Conservation (phyloP, 2,329 filamentous ascomycete species). For the Pyricularia grisea region DNA sequence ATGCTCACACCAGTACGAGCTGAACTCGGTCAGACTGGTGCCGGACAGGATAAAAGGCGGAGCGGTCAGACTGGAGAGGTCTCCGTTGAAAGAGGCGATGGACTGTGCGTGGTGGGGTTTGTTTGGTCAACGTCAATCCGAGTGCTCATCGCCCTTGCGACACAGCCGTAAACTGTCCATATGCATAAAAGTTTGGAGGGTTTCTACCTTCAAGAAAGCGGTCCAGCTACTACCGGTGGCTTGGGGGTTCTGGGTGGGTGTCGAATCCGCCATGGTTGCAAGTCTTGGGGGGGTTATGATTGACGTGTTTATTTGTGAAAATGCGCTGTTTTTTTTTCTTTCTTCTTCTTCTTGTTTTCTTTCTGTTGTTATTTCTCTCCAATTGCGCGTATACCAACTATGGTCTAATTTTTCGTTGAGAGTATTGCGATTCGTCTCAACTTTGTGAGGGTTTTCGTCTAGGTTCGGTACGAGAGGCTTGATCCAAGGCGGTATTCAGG, state of each 20-base stretch:
- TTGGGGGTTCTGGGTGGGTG: conserved; percentile 19
- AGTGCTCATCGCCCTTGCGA: conserved; percentile 5
- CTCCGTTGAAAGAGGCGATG: conserved; percentile 73
- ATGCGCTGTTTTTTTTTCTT: neutral
- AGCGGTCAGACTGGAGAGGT: conserved; percentile 70
- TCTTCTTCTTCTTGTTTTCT: neutral
- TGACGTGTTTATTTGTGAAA: neutral
- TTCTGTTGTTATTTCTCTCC: neutral
- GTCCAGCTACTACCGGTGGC: conserved; percentile 37
- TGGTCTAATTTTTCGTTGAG: neutral
- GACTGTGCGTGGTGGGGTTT: conserved; percentile 33
- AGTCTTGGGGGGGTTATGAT: neutral
- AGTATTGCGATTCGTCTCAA: neutral
- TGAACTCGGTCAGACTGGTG: conserved; percentile 72
- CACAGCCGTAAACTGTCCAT: neutral
- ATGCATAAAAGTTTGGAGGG: neutral
- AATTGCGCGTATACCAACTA: neutral
- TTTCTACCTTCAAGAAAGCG: conserved; percentile 37
- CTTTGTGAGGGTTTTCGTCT: neutral
- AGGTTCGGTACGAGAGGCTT: neutral
- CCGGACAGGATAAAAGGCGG: conserved; percentile 75
- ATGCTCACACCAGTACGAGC: conserved; percentile 75
- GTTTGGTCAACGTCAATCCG: conserved; percentile 7
- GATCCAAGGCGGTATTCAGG: neutral
- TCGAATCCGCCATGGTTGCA: conserved; percentile 2